phyloP scores from a whole-genome alignment of 1,139 yeast genomes.

The Pichia inconspicua region DNA sequence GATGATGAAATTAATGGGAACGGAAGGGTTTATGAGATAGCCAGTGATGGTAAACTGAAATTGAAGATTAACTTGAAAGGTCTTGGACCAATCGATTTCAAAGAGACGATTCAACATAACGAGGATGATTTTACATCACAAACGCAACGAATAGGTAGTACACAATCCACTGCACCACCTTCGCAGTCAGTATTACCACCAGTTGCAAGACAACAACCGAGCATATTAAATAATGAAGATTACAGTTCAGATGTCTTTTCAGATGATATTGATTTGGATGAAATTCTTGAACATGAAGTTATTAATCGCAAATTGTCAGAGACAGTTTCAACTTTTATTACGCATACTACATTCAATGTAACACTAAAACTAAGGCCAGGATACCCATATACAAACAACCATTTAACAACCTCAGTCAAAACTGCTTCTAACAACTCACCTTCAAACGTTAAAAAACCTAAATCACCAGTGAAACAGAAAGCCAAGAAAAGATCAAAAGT shows the following conservation, averaged over 20 bases:
- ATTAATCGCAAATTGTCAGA: neutral
- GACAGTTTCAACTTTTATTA: neutral
- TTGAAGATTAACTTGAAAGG: conserved; percentile 10
- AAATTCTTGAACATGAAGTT: neutral
- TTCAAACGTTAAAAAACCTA: neutral
- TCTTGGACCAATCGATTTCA: neutral
- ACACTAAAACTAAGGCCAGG: neutral
- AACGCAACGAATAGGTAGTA: neutral
- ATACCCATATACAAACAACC: neutral
- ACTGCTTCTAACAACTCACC: too few relatives aligned
- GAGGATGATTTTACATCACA: neutral
- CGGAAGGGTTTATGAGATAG: conserved; percentile 5
- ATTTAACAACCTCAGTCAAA: too few relatives aligned
- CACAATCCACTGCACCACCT: neutral
- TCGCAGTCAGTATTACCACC: neutral
- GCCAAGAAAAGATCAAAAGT: conserved; percentile 8
- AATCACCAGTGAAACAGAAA: neutral
- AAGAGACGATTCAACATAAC: neutral
- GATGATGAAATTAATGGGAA: neutral
- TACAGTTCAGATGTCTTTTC: conserved; percentile 4
- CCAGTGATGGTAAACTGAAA: conserved; percentile 7
- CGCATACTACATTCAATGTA: neutral
- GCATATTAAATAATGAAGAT: neutral
- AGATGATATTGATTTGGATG: conserved; percentile 6
- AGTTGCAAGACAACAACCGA: neutral